These are phyloP conservation scores for Solanum tarijense DNA, from an alignment of 257 asterid species.

Conservation along the genomic window DNA sequence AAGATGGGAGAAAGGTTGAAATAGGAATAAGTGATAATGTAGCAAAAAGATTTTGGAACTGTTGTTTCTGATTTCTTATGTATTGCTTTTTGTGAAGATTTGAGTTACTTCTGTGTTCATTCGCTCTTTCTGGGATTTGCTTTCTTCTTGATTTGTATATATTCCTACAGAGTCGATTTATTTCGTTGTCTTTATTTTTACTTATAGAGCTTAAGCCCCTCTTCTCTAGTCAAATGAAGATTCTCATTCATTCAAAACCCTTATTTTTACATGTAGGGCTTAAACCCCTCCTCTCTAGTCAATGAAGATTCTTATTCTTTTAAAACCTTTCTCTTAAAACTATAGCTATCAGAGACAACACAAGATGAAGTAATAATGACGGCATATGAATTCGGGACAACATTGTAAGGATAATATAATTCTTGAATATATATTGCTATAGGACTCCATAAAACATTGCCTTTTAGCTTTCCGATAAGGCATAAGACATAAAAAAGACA, in stretches of 20 bases:
- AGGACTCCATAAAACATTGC: background rate
- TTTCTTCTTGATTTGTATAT: background rate
- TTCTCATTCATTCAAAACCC: background rate
- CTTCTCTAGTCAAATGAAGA: background rate
- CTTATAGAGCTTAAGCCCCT: background rate
- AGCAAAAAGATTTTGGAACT: background rate
- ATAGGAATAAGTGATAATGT: background rate
- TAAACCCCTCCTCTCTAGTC: background rate
- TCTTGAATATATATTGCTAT: background rate
- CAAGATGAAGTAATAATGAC: background rate
- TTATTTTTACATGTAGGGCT: background rate
- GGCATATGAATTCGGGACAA: background rate
- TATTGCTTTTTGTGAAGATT: background rate
- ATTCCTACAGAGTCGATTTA: background rate
- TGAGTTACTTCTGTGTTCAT: background rate
- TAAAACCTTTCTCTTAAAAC: background rate
- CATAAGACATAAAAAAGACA: background rate
- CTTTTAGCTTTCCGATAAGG: background rate
- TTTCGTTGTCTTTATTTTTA: background rate
- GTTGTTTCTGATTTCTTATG: background rate
- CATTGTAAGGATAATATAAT: background rate
- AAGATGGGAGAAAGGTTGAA: background rate
- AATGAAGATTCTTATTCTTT: background rate
- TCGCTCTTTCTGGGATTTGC: background rate
- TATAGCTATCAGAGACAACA: background rate